These are phyloP conservation scores for Xylaria polymorpha DNA, from an alignment of 2,329 filamentous ascomycete genomes.

Conservation along the genomic window DNA sequence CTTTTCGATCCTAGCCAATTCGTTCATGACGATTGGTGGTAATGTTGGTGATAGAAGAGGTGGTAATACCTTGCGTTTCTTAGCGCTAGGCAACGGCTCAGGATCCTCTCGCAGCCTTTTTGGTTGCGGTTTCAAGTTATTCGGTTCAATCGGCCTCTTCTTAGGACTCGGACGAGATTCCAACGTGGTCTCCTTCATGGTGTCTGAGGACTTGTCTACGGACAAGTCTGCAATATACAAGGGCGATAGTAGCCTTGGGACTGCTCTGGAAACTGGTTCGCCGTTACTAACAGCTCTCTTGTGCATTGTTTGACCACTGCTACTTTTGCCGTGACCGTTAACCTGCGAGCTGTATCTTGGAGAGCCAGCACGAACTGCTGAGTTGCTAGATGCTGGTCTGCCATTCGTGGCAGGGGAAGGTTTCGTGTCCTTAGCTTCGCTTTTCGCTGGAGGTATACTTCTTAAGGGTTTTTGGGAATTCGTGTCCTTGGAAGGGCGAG, in stretches of 20 bases:
- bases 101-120: constrained; percentile 49
- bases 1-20: constrained; percentile 55
- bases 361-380: constrained; percentile 45
- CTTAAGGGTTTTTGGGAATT: constrained; percentile 39
- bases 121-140: constrained; percentile 43
- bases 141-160: constrained; percentile 51
- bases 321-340: constrained; percentile 56
- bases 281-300: constrained; percentile 53
- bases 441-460: constrained; percentile 35
- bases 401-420: constrained; percentile 44
- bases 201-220: constrained; percentile 46
- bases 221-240: constrained; percentile 53
- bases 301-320: constrained; percentile 52
- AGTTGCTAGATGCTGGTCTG: constrained; percentile 40
- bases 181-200: constrained; percentile 41
- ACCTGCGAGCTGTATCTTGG: constrained; percentile 56
- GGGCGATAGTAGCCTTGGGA: constrained; percentile 66
- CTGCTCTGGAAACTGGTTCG: constrained; percentile 51
- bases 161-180: constrained; percentile 47
- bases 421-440: constrained; percentile 46
- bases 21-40: constrained; percentile 63
- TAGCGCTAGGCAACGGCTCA: constrained; percentile 49
- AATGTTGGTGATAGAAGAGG: constrained; percentile 67
- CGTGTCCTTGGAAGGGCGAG: constrained; percentile 41
- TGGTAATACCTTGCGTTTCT: constrained; percentile 58